Evolutionary conservation across 768 basidiomycete species (phyloP).

Genomic region (Trametes villosa): DNA sequence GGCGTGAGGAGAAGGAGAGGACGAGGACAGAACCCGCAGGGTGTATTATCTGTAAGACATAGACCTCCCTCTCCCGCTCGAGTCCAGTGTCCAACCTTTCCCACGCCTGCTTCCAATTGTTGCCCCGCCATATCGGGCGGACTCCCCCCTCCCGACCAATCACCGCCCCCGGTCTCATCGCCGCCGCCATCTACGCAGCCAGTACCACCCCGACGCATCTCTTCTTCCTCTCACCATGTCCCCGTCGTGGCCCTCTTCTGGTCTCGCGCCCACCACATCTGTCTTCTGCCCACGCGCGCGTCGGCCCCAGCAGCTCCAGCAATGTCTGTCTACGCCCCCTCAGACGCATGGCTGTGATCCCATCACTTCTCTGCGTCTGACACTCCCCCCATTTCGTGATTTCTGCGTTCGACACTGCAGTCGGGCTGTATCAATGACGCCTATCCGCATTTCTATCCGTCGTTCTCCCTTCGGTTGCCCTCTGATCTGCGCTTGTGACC

Average conservation of each 20-base stretch:
- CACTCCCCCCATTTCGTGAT: background rate
- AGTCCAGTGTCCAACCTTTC: conserved; percentile 15
- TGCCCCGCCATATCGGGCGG: conserved; percentile 12
- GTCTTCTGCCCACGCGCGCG: background rate
- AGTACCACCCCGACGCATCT: background rate
- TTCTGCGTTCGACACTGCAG: background rate
- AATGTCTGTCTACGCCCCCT: no score
- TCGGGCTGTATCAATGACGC: background rate
- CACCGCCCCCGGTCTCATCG: conserved; percentile 15
- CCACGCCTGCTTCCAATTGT: conserved; percentile 24
- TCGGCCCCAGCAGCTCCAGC: no score
- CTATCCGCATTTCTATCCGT: background rate
- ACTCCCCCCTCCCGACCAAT: conserved; percentile 15
- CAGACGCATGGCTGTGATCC: conserved; percentile 1
- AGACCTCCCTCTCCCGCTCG: background rate
- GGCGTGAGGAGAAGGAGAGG: conserved; percentile 31
- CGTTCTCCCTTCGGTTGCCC: background rate
- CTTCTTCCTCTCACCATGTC: background rate
- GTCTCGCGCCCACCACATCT: background rate
- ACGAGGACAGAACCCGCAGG: conserved; percentile 20
- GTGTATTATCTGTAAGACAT: conserved; percentile 29
- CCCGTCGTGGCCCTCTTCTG: background rate
- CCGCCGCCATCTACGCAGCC: conserved; percentile 1
- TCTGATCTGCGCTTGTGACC: background rate
- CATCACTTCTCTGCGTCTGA: background rate